Conservation (phyloP, 1,139 yeast genomes). For the Hyphopichia buzzinii region DNA sequence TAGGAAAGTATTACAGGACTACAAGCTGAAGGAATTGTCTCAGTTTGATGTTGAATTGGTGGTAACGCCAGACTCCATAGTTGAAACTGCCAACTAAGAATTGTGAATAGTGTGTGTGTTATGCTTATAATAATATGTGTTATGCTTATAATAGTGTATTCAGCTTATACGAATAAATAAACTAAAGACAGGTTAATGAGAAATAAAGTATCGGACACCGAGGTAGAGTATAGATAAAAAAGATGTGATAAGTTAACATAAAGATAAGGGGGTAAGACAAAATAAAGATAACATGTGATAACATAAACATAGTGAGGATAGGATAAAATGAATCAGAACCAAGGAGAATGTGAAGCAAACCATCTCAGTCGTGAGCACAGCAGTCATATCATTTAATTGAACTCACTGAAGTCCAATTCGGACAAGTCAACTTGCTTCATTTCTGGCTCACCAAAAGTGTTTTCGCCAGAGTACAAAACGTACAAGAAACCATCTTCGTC, state of each 20-base stretch:
- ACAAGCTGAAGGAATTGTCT: slow-evolving; percentile 3
- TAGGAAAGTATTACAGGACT: slow-evolving; percentile 1
- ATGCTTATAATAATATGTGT: too few species aligned
- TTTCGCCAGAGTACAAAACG: slow-evolving; percentile 86
- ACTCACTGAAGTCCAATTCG: slow-evolving; percentile 4
- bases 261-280: not conserved
- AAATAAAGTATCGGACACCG: not conserved
- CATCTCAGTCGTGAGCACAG: not conserved
- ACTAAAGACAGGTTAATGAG: too few species aligned
- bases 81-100: not conserved
- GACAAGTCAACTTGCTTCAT: slow-evolving; percentile 13
- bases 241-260: not conserved
- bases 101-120: too few species aligned
- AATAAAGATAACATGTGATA: not conserved
- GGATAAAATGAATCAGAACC: not conserved
- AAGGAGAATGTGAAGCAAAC: not conserved
- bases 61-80: slow-evolving; percentile 3
- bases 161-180: not conserved
- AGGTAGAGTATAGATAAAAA: not conserved
- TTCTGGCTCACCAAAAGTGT: slow-evolving; percentile 65
- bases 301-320: not conserved
- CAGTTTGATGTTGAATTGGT: slow-evolving; percentile 6
- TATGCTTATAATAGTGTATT: not conserved
- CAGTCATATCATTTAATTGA: not conserved
- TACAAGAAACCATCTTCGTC: slow-evolving; percentile 97